A percentile compares a stretch with the other conserved stretches of the same genome.
Conservation (phyloP, 2,329 filamentous ascomycete genomes). For the Verticillium dahliae region DNA sequence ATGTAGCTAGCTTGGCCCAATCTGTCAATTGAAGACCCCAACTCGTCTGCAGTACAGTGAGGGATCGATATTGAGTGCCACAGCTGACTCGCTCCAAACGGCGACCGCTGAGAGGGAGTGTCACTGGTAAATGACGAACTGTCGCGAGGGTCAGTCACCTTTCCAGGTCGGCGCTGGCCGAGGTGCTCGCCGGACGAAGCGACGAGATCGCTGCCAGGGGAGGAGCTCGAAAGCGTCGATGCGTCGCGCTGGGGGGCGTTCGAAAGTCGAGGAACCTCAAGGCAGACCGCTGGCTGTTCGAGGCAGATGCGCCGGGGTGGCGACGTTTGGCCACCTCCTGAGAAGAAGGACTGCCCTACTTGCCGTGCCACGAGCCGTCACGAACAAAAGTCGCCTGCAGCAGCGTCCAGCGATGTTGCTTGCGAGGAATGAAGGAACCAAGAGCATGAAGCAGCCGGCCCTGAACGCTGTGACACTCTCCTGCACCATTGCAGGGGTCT, state of each 20-base stretch:
- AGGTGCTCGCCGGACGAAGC: background rate
- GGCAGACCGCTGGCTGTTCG: background rate
- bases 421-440: background rate
- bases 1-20: background rate
- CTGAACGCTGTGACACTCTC: background rate
- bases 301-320: background rate
- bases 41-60: background rate
- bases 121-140: background rate
- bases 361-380: background rate
- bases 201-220: background rate
- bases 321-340: too few relatives aligned
- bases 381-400: background rate
- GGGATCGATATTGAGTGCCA: background rate
- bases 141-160: background rate
- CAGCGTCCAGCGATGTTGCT: background rate
- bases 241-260: background rate
- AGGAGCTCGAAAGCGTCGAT: background rate
- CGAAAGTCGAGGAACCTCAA: background rate
- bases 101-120: background rate
- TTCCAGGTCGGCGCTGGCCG: background rate
- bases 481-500: slow-evolving; percentile 10
- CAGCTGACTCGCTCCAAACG: background rate
- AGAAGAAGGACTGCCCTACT: background rate
- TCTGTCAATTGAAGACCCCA: background rate
- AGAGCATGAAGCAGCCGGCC: background rate